A percentile compares a stretch with the other conserved stretches of the same genome.
Evolutionary conservation across 2,329 filamentous ascomycete genomes (phyloP).

Genomic region (Cladosporium sp.): DNA sequence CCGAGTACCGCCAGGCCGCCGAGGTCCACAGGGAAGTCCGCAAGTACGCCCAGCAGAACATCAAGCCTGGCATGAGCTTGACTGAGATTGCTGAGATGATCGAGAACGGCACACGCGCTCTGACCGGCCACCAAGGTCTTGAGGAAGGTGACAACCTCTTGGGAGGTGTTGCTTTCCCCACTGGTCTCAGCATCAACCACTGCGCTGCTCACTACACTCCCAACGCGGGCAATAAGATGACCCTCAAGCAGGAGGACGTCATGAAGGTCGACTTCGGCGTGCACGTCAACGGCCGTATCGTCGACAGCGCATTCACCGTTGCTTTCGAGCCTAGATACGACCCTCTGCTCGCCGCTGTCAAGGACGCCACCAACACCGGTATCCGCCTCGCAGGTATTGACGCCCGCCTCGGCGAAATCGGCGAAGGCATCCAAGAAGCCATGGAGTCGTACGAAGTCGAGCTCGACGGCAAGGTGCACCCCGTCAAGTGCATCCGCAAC

Average conservation of each 20-base stretch:
- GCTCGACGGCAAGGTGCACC: conserved; percentile 53
- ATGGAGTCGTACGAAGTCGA: conserved; percentile 65
- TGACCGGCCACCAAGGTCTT: conserved; percentile 54
- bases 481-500: conserved; percentile 57
- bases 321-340: conserved; percentile 75
- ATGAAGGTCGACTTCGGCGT: conserved; percentile 83
- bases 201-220: conserved; percentile 58
- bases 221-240: conserved; percentile 64
- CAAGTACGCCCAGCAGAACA: conserved; percentile 50
- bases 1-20: conserved; percentile 57
- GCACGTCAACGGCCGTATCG: conserved; percentile 76
- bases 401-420: conserved; percentile 55
- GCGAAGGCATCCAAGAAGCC: conserved; percentile 59
- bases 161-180: conserved; percentile 58
- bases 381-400: conserved; percentile 57
- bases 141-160: conserved; percentile 53
- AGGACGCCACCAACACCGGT: conserved; percentile 69
- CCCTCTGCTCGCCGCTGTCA: conserved; percentile 70
- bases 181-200: conserved; percentile 56
- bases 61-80: conserved; percentile 53
- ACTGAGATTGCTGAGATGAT: conserved; percentile 54
- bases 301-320: conserved; percentile 79
- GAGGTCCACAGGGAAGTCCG: conserved; percentile 59
- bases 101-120: conserved; percentile 54
- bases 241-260: conserved; percentile 72